phyloP scores from a whole-genome alignment of 129 eudicot genomes.

The Apium graveolens region DNA sequence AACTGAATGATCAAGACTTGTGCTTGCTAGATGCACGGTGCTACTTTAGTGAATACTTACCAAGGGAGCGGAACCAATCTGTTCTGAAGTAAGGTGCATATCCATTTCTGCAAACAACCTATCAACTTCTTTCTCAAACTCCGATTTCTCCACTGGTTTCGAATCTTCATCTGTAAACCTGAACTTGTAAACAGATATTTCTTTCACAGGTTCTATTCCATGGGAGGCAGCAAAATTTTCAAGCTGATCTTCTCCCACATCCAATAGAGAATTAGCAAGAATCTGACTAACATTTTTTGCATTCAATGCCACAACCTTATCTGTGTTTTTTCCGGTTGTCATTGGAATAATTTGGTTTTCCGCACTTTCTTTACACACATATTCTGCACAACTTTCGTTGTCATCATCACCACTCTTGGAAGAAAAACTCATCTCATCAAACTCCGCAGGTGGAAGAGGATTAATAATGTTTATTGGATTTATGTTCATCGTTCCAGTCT shows the following conservation, averaged over 20 bases:
- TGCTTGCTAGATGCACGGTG: not conserved
- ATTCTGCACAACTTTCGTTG: not conserved
- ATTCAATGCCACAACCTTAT: not conserved
- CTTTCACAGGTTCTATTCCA: not conserved
- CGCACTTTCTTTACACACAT: not conserved
- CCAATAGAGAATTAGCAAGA: not conserved
- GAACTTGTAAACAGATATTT: not conserved
- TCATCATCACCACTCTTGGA: not conserved
- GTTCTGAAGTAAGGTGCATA: conserved; percentile 5
- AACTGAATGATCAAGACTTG: conserved; percentile 1
- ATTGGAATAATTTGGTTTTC: not conserved
- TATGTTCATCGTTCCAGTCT: not conserved
- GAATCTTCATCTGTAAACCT: not conserved
- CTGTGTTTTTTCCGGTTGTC: not conserved
- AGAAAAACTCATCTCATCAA: conserved; percentile 5
- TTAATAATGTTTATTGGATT: not conserved
- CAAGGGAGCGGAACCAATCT: not conserved
- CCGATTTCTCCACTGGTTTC: not conserved
- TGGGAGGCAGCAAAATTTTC: conserved; percentile 5
- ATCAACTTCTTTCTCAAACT: not conserved
- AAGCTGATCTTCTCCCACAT: not conserved
- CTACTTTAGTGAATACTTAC: not conserved
- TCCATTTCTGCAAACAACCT: conserved; percentile 2
- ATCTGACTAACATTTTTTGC: conserved; percentile 5
- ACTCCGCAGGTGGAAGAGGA: not conserved